A percentile compares a stretch with the other conserved stretches of the same genome.
phyloP scores from a whole-genome alignment of 2,329 filamentous ascomycete species.

The Diaporthe vaccinii region DNA sequence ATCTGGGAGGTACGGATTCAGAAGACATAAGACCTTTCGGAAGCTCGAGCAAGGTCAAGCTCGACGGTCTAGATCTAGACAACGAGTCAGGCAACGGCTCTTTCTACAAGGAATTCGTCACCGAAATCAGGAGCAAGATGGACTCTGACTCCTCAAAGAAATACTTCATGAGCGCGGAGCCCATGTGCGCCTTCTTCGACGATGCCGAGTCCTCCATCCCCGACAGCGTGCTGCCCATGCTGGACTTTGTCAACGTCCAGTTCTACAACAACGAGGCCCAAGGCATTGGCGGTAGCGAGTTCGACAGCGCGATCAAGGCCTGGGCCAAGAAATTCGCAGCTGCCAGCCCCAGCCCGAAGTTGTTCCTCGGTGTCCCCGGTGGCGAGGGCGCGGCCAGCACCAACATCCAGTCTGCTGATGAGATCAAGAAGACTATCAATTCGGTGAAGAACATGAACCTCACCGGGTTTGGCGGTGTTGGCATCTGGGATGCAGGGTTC shows the following conservation, averaged over 20 bases:
- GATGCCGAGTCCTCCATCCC: slow-evolving; percentile 26
- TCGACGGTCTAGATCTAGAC: slow-evolving; percentile 37
- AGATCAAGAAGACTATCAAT: slow-evolving; percentile 34
- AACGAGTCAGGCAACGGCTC: slow-evolving; percentile 29
- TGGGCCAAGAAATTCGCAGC: slow-evolving; percentile 33
- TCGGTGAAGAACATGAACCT: slow-evolving; percentile 28
- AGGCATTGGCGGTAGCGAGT: slow-evolving; percentile 27
- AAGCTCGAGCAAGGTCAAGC: background rate
- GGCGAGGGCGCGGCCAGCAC: slow-evolving; percentile 24
- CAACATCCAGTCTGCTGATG: slow-evolving; percentile 25
- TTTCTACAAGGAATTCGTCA: slow-evolving; percentile 32
- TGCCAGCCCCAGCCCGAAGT: slow-evolving; percentile 33
- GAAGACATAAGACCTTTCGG: slow-evolving; percentile 34
- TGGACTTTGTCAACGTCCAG: slow-evolving; percentile 37
- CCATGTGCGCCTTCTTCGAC: background rate
- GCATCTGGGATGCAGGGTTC: slow-evolving; percentile 36
- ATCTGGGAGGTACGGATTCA: slow-evolving; percentile 32
- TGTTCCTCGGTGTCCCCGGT: slow-evolving; percentile 34
- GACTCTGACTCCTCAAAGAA: background rate
- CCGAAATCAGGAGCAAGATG: slow-evolving; percentile 28
- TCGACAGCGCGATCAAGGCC: slow-evolving; percentile 15
- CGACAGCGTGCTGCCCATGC: slow-evolving; percentile 11
- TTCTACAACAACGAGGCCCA: slow-evolving; percentile 37
- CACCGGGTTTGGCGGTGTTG: slow-evolving; percentile 32
- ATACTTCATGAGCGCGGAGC: slow-evolving; percentile 35